Base-by-base conservation (phyloP, 768 basidiomycete species). In the Boletus vinaceobasis region DNA sequence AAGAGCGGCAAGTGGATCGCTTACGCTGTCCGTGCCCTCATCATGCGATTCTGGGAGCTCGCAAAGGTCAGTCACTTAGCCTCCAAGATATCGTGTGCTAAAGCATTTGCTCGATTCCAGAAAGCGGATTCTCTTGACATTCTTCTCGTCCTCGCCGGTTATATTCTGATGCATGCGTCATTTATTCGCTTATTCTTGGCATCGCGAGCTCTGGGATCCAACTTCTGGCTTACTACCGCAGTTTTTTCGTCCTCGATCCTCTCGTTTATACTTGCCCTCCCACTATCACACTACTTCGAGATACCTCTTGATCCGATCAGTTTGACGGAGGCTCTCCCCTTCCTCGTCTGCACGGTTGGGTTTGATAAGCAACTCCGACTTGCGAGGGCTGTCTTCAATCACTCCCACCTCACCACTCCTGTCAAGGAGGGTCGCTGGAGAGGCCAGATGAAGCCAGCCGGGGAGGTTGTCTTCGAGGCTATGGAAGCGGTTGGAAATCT, bases 41-140 rank as follows among this genome's bases (percentile, higher is more conserved):
- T 90, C 29, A 66, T 87, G 49, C 83, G 93, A 13, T 94, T 96
- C 78, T 95, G 87, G 84, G 83, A 87, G 48, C 77, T 95, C 32
- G 84, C 90, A 44, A 91, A 89, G 84, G 85, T 85, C 39, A 62
- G 73, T 73, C 59, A 37, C 50, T 64, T 56, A 17, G 54, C 36
- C 27, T 15, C 48, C 5, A 53, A 15, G 11, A 36, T 50, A 15
- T 14, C 21, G 17, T 43, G 29, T 33, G 8, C 39, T 59, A 9
- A 66, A 50, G 19, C 49, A 65, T 48, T 63, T 55, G 52, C 54
- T 40, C 21, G 56, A 62, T 35, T 52, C 13, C 72, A 90, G 84
- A 92, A 93, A 76, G 94, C 97, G 11, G 92, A 97, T 71, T 94
- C 93, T 1, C 83, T 95, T 23, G 97, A 99, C 72, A 98, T 99